Base-by-base conservation (phyloP, 2,329 filamentous ascomycete species). In the Ophiostoma sp. region DNA sequence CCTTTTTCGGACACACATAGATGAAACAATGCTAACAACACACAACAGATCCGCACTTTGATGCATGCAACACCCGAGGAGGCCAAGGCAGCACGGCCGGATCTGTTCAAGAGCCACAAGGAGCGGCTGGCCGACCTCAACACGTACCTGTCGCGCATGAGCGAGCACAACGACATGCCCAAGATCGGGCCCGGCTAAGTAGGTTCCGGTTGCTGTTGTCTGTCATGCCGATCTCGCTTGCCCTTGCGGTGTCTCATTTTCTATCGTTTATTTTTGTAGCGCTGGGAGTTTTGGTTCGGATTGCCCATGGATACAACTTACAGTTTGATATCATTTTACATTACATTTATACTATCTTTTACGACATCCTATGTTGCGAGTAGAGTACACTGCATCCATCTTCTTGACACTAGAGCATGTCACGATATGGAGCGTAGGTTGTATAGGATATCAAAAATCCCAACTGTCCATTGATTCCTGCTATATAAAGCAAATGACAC, bases 141-240 rank as follows among this genome's bases (percentile, higher is more conserved):
- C 77, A 92, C 91, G 72, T 97, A 98, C 77, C 81, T 99, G 47
- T 95, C 92, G 72, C 90, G 89, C 72, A 79, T 99, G 75, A 97
- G 92, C 79, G 95, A 99, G 79, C 95, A 99, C 80, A 94, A 99
- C 78, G 95, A 99, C 77, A 99, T 99, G 93, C 85, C 85, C 74
- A 87, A 87, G 80, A 87, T 87, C 68, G 85, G 85, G 11, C 85
- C 85, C 0, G 85, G 85, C 52, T 87, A 79, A 38, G 18, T 41
- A 44, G 2, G 49, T 41, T 16, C 27, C n/a, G 40, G 47, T 52
- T n/a, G 4, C 11, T 67, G 5, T 40, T 62, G 4, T 12, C n/a
- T 44, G 4, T 45, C 55, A 40, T 5, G 6, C 9, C 7, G 42
- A 12, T 12, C 2, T 45, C 42, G 7, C 42, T 45, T 45, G 42